phyloP scores from a whole-genome alignment of 1,284 basidiomycete genomes.

The Papiliotrema laurentii region DNA sequence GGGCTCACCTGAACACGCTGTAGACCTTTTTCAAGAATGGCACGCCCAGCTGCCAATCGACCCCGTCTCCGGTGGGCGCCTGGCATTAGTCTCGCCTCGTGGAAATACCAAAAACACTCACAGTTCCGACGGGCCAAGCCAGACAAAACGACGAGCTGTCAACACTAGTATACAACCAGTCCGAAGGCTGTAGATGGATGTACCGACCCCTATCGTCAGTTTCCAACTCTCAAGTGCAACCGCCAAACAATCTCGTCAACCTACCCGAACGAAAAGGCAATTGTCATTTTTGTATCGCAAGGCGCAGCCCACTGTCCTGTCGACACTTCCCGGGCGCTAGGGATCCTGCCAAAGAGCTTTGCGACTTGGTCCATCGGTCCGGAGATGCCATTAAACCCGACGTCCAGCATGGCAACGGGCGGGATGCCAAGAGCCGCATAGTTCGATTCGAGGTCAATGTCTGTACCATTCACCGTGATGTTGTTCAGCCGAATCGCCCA shows the following conservation, averaged over 20 bases:
- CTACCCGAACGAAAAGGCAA: conserved; percentile 70
- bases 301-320: conserved; percentile 76
- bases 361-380: conserved; percentile 76
- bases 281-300: conserved; percentile 61
- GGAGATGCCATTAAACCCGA: conserved; percentile 72
- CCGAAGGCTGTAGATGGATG: conserved; percentile 68
- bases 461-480: conserved; percentile 62
- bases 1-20: conserved; percentile 67
- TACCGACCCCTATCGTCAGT: conserved; percentile 52
- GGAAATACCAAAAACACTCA: conserved; percentile 3
- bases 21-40: conserved; percentile 77
- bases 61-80: conserved; percentile 64
- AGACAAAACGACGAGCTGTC: conserved; percentile 65
- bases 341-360: conserved; percentile 60
- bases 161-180: conserved; percentile 74
- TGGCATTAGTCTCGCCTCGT: neutral
- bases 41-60: conserved; percentile 84
- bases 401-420: conserved; percentile 71
- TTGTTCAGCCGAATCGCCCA: conserved; percentile 67
- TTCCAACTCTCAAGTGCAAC: conserved; percentile 6
- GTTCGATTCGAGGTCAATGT: conserved; percentile 59
- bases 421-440: conserved; percentile 58
- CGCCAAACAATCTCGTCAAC: no score
- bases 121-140: conserved; percentile 68
- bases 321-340: conserved; percentile 63